Evolutionary conservation across 73 alveolate genomes (phyloP), one percentile per base, ranked within the genome.

Genomic region (Symbiodinium natans): DNA sequence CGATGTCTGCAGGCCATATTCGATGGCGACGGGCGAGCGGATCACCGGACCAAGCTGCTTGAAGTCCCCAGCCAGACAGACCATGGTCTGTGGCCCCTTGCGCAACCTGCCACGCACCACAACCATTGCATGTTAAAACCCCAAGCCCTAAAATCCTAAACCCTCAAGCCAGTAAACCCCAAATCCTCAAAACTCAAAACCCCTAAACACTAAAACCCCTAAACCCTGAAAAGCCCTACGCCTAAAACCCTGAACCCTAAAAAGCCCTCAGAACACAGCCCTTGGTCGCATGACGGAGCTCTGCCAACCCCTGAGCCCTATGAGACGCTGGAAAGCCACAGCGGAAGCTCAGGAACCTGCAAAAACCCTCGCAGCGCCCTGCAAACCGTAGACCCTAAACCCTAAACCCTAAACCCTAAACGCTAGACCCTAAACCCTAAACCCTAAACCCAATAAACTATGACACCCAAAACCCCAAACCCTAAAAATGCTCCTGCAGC

Each of bases 61-160:
- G 95, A 88, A 56, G 71, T 88, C 95, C 8, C 95, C 95, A 5
- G 95, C 95, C 83, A 86, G 39, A 29, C 93, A 85, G 21, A 85
- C 8, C 82, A 43, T n/a, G 19, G 93, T 77, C 68, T 41, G 68
- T n/a, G n/a, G n/a, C 13, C 21, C 68, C 29, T 21, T 52, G 68
- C 68, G 68, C 68, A 52, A 52, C 68, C 68, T 52, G 5, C 25
- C 5, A 52, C 21, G 27, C 21, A 52, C 68, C 2, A 52, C 13
- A 52, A 17, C 68, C 68, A 5, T 17, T n/a, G n/a, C n/a, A n/a
- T n/a, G n/a, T n/a, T n/a, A n/a, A n/a, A n/a, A n/a, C n/a, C n/a
- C n/a, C n/a, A n/a, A n/a, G n/a, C n/a, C n/a, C n/a, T n/a, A n/a
- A n/a, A n/a, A n/a, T n/a, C n/a, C n/a, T 11, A 8, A 11, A 43